These are phyloP conservation scores for Lenwebbia sp. DNA, from an alignment of 345 rosid genomes.

Conservation along the genomic window DNA sequence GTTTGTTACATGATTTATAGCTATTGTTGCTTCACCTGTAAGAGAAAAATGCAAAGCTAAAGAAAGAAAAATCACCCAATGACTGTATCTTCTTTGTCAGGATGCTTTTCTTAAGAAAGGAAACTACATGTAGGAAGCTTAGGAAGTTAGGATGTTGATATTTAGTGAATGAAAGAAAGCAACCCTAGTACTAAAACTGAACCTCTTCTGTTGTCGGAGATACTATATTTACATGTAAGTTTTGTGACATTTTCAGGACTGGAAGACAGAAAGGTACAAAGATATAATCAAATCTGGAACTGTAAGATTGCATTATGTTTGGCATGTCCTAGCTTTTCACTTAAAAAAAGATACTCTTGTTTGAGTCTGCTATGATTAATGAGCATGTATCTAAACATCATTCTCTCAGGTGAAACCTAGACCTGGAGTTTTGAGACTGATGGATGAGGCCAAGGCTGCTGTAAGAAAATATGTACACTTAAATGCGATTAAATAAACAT, in stretches of 20 bases:
- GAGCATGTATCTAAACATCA: neutral
- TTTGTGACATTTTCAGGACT: slow-evolving; percentile 40
- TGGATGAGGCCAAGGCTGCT: slow-evolving; percentile 92
- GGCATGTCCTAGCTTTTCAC: neutral
- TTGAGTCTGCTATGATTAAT: neutral
- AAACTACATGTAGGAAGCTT: neutral
- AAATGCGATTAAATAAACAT: neutral
- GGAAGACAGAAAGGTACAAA: slow-evolving; percentile 96
- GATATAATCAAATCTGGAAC: slow-evolving; percentile 89
- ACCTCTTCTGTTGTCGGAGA: neutral
- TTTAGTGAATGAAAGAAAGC: neutral
- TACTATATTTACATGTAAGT: neutral
- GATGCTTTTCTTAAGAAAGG: neutral
- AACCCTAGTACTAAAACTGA: neutral
- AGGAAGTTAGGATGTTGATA: neutral
- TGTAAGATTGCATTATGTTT: slow-evolving; percentile 28
- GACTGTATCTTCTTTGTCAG: neutral
- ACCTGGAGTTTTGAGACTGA: slow-evolving; percentile 80
- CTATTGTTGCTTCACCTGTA: neutral
- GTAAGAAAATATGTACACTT: slow-evolving; percentile 28
- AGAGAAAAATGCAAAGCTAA: neutral
- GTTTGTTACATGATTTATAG: neutral
- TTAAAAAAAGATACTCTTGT: neutral
- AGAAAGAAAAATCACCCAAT: neutral
- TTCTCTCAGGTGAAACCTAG: slow-evolving; percentile 71